Base-by-base conservation (phyloP, 2,329 filamentous ascomycete genomes). In the Nannizziopsis barbatae region DNA sequence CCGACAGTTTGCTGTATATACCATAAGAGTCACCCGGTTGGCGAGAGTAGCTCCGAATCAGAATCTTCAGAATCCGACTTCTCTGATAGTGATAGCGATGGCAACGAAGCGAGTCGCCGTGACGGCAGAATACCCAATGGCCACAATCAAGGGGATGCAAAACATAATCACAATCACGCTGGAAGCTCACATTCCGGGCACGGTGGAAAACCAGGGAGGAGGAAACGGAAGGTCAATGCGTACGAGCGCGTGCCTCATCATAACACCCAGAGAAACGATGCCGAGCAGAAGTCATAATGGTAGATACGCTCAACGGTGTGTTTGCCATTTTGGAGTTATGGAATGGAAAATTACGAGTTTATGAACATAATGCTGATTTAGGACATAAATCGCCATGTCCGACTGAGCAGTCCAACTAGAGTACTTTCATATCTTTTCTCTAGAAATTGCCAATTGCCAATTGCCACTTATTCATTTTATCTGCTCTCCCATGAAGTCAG, bases 1-100 rank as follows among this genome's bases (percentile, higher is more conserved):
- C 22, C 10, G 30, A 51, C 53, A 94, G 92, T 96, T n/a, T 98
- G 92, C 75, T 98, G 92, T 66, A 98, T 98, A 66, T 98, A 95
- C 70, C 90, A 95, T 70, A 84, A 84, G 52, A 82, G 87, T 5
- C 84, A 83, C 56, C 78, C 75, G 9, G 80, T 87, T 3, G 87
- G 84, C 63, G 90, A 96, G 65, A 92, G 85, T 30, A 88, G 83
- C 51, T 70, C 67, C n/a, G 69, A 72, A 56, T 70, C 67, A 7
- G 65, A 70, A 38, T 67, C 67, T 11, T 64, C 65, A 11, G 75
- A 73, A 17, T 80, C 79, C 11, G 75, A 73, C 40, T 75, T 72
- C 1, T 71, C 71, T 10, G 67, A 72, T n/a, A 71, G 71, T 4
- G 75, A 71, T 42, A 69, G 67, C 20, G 67, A 69, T 27, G 22